A percentile compares a stretch with the other conserved stretches of the same genome.
Conservation (phyloP, 495 filamentous ascomycete species). For the Hypoxylon lenormandii region DNA sequence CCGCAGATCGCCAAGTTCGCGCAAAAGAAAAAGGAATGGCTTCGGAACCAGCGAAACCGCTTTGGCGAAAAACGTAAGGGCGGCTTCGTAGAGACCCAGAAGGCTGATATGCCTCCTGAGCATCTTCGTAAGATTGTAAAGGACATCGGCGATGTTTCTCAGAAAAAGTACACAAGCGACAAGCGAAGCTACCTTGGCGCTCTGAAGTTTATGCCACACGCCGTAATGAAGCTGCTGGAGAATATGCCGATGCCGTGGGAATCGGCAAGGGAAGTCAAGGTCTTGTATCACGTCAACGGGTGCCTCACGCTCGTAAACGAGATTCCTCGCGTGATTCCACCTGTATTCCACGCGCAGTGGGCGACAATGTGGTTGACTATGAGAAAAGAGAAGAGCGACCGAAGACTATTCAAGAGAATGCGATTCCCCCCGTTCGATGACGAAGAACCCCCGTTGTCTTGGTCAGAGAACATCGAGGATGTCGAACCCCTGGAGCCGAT, state of each 20-base stretch:
- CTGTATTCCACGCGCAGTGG: constrained; percentile 99
- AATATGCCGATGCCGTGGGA: constrained; percentile 99
- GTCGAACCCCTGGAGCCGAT: constrained; percentile 98
- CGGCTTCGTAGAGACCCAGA: constrained; percentile 96
- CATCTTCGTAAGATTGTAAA: constrained; percentile 98
- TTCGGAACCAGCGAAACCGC: constrained; percentile 88
- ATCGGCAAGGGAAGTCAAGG: constrained; percentile 92
- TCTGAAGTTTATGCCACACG: constrained; percentile 99
- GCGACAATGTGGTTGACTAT: constrained; percentile 99
- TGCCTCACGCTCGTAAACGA: constrained; percentile 98
- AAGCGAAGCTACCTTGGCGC: constrained; percentile 98
- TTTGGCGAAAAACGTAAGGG: constrained; percentile 97
- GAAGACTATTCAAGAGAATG: constrained; percentile 98
- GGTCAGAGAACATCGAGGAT: constrained; percentile 98
- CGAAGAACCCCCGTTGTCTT: constrained; percentile 95
- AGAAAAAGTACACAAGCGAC: constrained; percentile 99
- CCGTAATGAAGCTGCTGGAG: constrained; percentile 97
- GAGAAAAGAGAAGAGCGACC: constrained; percentile 96
- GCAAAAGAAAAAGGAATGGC: constrained; percentile 99
- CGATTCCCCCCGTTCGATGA: constrained; percentile 99
- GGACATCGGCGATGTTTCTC: constrained; percentile 98
- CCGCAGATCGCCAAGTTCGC: constrained; percentile 93
- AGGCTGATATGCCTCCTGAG: constrained; percentile 98
- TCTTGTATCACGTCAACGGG: constrained; percentile 97
- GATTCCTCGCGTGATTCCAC: constrained; percentile 95